Conservation (phyloP, 345 rosid genomes). For the Populus nigra region DNA sequence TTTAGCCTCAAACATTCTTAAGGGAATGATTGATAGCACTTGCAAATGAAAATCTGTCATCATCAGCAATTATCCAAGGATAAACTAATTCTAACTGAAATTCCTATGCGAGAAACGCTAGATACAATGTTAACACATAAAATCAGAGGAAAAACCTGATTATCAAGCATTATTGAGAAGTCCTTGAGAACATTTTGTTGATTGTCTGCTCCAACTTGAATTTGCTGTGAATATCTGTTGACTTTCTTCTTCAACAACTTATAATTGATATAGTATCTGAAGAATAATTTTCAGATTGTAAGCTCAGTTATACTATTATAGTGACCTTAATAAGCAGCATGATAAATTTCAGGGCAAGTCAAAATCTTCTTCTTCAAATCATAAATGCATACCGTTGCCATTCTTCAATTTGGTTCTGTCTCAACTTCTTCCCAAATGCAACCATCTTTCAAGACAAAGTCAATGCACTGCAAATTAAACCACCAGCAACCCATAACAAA, state of each 20-base stretch:
- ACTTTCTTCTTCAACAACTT: constrained; percentile 54
- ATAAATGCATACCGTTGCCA: constrained; percentile 41
- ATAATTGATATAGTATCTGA: constrained; percentile 48
- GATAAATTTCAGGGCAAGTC: no score
- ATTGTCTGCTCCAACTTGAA: constrained; percentile 28
- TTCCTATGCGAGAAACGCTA: no score
- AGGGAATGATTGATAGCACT: not conserved
- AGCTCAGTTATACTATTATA: not conserved
- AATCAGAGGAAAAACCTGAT: constrained; percentile 25
- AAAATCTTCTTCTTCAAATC: not conserved
- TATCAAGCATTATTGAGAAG: constrained; percentile 47
- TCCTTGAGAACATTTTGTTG: constrained; percentile 44
- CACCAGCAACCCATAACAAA: not conserved
- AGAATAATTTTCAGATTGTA: not conserved
- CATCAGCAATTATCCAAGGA: no score
- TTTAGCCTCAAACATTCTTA: not conserved
- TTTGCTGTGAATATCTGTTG: constrained; percentile 40
- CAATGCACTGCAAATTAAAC: constrained; percentile 8
- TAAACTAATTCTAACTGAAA: no score
- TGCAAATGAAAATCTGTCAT: not conserved
- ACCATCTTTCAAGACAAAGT: constrained; percentile 40
- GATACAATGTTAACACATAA: no score
- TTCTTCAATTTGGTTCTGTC: constrained; percentile 45
- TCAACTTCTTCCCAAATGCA: constrained; percentile 51
- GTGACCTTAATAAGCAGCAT: no score